A percentile compares a stretch with the other conserved stretches of the same genome.
These are phyloP conservation scores for Lactarius hengduanensis DNA, from an alignment of 768 basidiomycete species.

Conservation along the genomic window DNA sequence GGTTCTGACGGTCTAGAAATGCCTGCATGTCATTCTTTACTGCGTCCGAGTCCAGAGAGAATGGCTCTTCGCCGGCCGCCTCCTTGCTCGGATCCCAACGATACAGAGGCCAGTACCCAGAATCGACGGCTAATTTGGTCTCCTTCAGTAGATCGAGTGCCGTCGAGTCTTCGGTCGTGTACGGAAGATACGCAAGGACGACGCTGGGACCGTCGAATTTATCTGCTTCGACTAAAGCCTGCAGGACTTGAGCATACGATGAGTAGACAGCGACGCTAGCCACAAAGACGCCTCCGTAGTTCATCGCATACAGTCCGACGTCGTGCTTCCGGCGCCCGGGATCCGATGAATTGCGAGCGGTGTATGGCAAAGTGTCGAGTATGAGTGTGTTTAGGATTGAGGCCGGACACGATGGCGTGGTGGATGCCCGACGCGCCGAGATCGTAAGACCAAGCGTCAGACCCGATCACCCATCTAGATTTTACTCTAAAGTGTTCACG, in stretches of 20 bases:
- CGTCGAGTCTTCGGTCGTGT: slow-evolving; percentile 67
- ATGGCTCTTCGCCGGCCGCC: slow-evolving; percentile 71
- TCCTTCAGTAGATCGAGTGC: slow-evolving; percentile 92
- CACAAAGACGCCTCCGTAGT: slow-evolving; percentile 95
- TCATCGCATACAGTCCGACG: slow-evolving; percentile 97
- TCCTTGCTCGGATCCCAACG: slow-evolving; percentile 95
- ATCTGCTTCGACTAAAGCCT: slow-evolving; percentile 89
- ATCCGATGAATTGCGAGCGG: slow-evolving; percentile 65
- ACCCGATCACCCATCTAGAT: slow-evolving; percentile 96
- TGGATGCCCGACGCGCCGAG: slow-evolving; percentile 94
- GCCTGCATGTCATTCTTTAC: slow-evolving; percentile 91
- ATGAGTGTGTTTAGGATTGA: slow-evolving; percentile 95
- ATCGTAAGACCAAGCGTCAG: slow-evolving; percentile 99
- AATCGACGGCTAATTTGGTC: slow-evolving; percentile 94
- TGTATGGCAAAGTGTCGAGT: slow-evolving; percentile 90
- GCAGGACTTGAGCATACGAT: slow-evolving; percentile 91
- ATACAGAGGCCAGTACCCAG: slow-evolving; percentile 98
- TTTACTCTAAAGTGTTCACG: slow-evolving; percentile 60
- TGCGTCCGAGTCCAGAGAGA: slow-evolving; percentile 88
- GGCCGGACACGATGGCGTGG: slow-evolving; percentile 86
- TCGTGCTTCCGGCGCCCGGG: slow-evolving; percentile 88
- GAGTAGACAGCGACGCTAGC: slow-evolving; percentile 95
- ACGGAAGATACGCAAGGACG: slow-evolving; percentile 92
- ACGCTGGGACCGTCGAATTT: slow-evolving; percentile 86
- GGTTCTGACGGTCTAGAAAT: slow-evolving; percentile 96